Percentiles rank a stretch among this genome's conserved stretches.
These are phyloP conservation scores for Fusarium nelsonii DNA, from an alignment of 2,329 filamentous ascomycete genomes.

Conservation along the genomic window DNA sequence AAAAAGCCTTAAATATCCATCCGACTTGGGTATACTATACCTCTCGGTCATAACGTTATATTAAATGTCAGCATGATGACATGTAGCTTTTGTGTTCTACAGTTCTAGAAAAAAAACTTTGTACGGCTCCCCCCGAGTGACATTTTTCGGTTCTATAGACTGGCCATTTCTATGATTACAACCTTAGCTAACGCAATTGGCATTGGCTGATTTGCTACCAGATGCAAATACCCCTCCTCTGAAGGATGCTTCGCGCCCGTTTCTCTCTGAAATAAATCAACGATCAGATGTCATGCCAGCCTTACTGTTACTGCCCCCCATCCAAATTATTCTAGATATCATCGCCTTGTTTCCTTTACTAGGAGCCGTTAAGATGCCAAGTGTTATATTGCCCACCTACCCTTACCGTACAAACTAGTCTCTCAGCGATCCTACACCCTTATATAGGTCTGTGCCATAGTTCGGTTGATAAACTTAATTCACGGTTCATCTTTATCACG, in stretches of 20 bases:
- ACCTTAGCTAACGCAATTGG: not conserved
- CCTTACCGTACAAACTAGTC: no score
- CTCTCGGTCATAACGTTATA: not conserved
- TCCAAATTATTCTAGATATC: no score
- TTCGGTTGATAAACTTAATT: no score
- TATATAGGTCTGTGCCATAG: no score
- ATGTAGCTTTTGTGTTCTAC: not conserved
- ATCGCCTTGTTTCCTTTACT: not conserved
- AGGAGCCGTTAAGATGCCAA: not conserved
- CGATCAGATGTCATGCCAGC: not conserved
- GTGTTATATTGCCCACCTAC: no score
- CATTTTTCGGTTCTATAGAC: not conserved
- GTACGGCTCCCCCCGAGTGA: not conserved
- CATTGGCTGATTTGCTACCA: not conserved
- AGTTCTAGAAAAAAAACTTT: not conserved
- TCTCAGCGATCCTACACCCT: no score
- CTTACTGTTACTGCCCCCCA: no score
- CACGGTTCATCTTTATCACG: no score
- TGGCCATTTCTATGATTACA: not conserved
- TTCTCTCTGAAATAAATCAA: not conserved
- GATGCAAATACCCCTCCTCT: not conserved
- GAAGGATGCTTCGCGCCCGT: not conserved
- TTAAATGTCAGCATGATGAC: not conserved
- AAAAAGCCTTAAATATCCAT: not conserved
- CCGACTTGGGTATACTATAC: not conserved